phyloP scores from a whole-genome alignment of 2,329 filamentous ascomycete genomes.

The Madurella fahalii region DNA sequence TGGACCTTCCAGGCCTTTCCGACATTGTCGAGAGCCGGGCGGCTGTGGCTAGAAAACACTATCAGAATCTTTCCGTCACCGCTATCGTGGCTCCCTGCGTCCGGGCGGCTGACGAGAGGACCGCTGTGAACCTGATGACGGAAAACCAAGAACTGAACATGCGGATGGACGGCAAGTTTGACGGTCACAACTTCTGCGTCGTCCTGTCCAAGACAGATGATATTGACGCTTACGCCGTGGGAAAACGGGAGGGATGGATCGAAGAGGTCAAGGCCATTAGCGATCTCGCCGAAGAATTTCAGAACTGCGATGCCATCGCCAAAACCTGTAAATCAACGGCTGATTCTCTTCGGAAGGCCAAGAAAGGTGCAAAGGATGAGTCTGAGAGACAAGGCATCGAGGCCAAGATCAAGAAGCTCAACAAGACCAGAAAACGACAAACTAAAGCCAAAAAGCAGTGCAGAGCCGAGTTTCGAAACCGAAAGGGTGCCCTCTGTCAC shows the following conservation, averaged over 20 bases:
- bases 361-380: background rate
- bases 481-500: background rate
- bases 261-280: background rate
- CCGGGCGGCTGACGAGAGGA: constrained; percentile 16
- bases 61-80: constrained; percentile 6
- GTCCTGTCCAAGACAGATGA: constrained; percentile 20
- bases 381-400: background rate
- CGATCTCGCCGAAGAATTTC: background rate
- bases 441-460: background rate
- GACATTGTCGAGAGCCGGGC: constrained; percentile 13
- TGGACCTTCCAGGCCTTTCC: constrained; percentile 17
- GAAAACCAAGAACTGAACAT: constrained; percentile 12
- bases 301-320: background rate
- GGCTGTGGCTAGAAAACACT: constrained; percentile 9
- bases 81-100: constrained; percentile 14
- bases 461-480: background rate
- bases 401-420: background rate
- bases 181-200: constrained; percentile 14
- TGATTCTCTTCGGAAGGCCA: background rate
- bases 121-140: constrained; percentile 11
- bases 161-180: constrained; percentile 12
- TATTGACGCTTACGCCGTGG: constrained; percentile 6
- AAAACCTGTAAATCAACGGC: background rate
- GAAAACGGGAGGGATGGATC: background rate
- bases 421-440: background rate